A percentile compares a stretch with the other conserved stretches of the same genome.
phyloP scores from a whole-genome alignment of 805 yeast genomes.

The Yarrowia sp. region DNA sequence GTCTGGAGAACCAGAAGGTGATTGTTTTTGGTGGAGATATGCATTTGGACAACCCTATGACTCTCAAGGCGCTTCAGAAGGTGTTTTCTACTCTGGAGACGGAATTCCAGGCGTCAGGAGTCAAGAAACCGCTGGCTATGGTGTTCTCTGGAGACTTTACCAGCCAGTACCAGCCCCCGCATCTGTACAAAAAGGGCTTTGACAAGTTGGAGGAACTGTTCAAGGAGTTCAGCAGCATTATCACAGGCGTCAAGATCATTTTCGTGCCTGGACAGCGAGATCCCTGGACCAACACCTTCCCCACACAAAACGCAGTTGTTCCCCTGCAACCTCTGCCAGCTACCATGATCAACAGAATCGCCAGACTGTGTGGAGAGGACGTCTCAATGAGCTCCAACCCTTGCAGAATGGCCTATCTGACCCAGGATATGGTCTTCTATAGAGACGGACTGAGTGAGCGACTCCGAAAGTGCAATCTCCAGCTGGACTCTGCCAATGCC shows the following conservation, averaged over 20 bases:
- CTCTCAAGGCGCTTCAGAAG: constrained; percentile 63
- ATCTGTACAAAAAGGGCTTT: constrained; percentile 55
- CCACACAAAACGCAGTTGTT: constrained; percentile 9
- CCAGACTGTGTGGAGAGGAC: constrained; percentile 51
- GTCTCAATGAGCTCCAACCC: constrained; percentile 75
- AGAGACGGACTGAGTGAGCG: constrained; percentile 73
- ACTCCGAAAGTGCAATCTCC: constrained; percentile 66
- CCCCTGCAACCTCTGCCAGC: constrained; percentile 78
- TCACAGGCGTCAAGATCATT: constrained; percentile 55
- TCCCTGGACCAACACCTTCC: constrained; percentile 73
- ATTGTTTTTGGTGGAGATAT: constrained; percentile 75
- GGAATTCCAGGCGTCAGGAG: constrained; percentile 43
- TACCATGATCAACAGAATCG: constrained; percentile 49
- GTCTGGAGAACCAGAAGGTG: constrained; percentile 55
- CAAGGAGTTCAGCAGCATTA: constrained; percentile 55
- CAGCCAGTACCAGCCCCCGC: constrained; percentile 60
- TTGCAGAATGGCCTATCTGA: constrained; percentile 66
- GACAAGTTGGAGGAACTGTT: constrained; percentile 70
- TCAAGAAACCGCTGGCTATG: constrained; percentile 57
- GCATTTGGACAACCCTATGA: constrained; percentile 56
- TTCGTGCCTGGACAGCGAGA: constrained; percentile 89
- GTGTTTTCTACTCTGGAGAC: constrained; percentile 55
- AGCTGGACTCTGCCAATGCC: constrained; percentile 45
- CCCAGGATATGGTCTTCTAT: constrained; percentile 76
- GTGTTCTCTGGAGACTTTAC: constrained; percentile 80